Evolutionary conservation across 73 alveolate species (phyloP).

Genomic region (Paramecium octaurelia): DNA sequence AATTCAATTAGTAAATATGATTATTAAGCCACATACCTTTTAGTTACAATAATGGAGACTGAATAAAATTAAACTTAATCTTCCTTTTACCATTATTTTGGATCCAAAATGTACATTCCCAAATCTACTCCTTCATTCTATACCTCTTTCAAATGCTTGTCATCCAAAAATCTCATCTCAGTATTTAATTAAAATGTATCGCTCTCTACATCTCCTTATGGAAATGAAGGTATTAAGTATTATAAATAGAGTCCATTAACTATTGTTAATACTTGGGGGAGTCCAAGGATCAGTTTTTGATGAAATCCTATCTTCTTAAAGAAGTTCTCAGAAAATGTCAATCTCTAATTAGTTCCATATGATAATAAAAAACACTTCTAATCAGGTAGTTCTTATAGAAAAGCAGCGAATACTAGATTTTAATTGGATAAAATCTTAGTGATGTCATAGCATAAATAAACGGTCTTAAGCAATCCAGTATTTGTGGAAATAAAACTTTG

Average conservation of each 20-base stretch:
- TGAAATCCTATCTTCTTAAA: neutral
- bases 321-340: neutral
- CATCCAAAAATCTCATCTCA: neutral
- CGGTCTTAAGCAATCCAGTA: neutral
- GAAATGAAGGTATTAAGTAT: neutral
- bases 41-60: neutral
- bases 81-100: slow-evolving; percentile 2
- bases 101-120: neutral
- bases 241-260: neutral
- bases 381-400: neutral
- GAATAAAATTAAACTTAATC: neutral
- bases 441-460: neutral
- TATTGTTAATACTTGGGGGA: neutral
- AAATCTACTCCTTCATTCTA: neutral
- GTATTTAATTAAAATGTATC: neutral
- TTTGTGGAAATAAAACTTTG: neutral
- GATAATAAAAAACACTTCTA: neutral
- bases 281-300: neutral
- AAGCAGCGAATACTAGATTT: neutral
- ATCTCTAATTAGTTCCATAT: neutral
- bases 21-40: neutral
- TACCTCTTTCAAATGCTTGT: neutral
- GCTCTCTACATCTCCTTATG: neutral
- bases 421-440: neutral
- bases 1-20: neutral